Conservation (phyloP, 805 yeast genomes). For the Ogataea dorogensis region DNA sequence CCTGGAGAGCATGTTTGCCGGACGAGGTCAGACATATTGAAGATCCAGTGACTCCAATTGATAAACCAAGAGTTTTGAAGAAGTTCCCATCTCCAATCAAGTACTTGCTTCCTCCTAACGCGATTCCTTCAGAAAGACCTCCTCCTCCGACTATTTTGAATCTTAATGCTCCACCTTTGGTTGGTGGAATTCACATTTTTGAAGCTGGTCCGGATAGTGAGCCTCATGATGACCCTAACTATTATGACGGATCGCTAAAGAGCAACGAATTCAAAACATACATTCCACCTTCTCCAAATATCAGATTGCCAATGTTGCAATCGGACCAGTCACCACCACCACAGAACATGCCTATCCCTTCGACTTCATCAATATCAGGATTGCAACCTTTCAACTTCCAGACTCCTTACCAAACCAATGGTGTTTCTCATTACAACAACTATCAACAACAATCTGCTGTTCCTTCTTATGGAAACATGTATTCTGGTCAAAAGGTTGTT, state of each 20-base stretch:
- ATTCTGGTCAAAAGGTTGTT: conserved; percentile 30
- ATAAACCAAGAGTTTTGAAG: conserved; percentile 60
- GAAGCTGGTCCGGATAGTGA: conserved; percentile 58
- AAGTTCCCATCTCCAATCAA: conserved; percentile 84
- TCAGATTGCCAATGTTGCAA: conserved; percentile 24
- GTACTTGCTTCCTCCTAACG: conserved; percentile 71
- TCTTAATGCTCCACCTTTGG: conserved; percentile 87
- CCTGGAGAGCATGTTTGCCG: conserved; percentile 98
- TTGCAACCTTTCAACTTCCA: conserved; percentile 16
- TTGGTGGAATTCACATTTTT: conserved; percentile 85
- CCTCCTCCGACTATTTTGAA: conserved; percentile 84
- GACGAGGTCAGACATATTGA: conserved; percentile 89
- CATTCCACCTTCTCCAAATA: conserved; percentile 32
- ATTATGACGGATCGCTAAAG: conserved; percentile 30
- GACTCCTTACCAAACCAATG: conserved; percentile 10
- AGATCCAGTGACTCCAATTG: conserved; percentile 74
- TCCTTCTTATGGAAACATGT: conserved; percentile 14
- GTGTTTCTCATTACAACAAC: conserved; percentile 9
- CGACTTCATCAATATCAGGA: conserved; percentile 8
- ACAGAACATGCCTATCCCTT: conserved; percentile 15
- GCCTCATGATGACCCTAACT: conserved; percentile 70
- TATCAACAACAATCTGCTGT: conserved; percentile 14
- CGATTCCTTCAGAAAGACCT: conserved; percentile 67
- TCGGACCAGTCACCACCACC: conserved; percentile 20
- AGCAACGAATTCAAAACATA: conserved; percentile 30